phyloP scores from a whole-genome alignment of 2,329 filamentous ascomycete genomes.

The Exophiala mesophila region DNA sequence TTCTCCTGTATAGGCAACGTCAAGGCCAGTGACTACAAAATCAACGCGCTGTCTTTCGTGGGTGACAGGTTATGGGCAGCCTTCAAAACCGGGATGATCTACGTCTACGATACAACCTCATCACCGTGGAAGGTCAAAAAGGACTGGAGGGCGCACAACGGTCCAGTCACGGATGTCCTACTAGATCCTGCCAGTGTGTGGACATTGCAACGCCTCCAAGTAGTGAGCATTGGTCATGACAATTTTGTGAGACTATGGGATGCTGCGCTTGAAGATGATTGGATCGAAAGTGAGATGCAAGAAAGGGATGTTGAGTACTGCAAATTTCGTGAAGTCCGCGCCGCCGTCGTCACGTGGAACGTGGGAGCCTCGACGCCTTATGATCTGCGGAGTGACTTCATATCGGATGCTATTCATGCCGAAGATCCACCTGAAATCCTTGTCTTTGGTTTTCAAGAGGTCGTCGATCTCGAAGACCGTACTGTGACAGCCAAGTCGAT shows the following conservation, averaged over 20 bases:
- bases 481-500: slow-evolving; percentile 94
- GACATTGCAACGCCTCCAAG: slow-evolving; percentile 76
- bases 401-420: slow-evolving; percentile 71
- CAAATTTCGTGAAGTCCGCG: slow-evolving; percentile 73
- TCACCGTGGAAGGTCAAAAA: slow-evolving; percentile 89
- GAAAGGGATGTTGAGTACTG: slow-evolving; percentile 76
- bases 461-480: slow-evolving; percentile 98
- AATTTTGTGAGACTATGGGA: slow-evolving; percentile 85
- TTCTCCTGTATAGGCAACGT: slow-evolving; percentile 74
- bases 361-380: slow-evolving; percentile 92
- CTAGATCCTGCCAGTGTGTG: slow-evolving; percentile 79
- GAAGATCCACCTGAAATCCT: slow-evolving; percentile 80
- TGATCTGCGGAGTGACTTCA: slow-evolving; percentile 70
- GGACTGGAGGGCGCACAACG: slow-evolving; percentile 88
- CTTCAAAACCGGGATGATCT: slow-evolving; percentile 90
- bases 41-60: slow-evolving; percentile 77
- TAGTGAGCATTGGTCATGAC: slow-evolving; percentile 82
- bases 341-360: slow-evolving; percentile 90
- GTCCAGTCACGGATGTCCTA: slow-evolving; percentile 71
- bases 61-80: slow-evolving; percentile 85
- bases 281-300: slow-evolving; percentile 89
- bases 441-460: slow-evolving; percentile 94
- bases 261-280: slow-evolving; percentile 86
- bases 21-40: slow-evolving; percentile 90
- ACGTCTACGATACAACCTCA: slow-evolving; percentile 78